Conservation (phyloP, 2,329 filamentous ascomycete genomes). For the Cladobotryum protrusum region DNA sequence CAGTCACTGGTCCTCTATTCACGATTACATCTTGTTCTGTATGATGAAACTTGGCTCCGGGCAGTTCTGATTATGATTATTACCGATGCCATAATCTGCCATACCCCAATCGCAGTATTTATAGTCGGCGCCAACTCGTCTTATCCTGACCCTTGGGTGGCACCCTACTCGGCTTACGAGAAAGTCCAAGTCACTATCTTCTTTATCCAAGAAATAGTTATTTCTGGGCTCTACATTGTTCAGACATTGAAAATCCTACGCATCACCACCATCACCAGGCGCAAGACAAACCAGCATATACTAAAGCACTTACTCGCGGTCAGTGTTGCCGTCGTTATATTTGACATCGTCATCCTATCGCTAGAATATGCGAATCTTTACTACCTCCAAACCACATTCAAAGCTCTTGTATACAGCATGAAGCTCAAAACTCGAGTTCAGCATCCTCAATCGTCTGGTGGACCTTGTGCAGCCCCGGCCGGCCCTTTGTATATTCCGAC, state of each 20-base stretch:
- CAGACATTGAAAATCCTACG: not conserved
- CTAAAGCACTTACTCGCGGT: slow-evolving; percentile 32
- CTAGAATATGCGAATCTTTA: slow-evolving; percentile 23
- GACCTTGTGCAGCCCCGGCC: too few relatives aligned
- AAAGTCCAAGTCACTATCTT: slow-evolving; percentile 48
- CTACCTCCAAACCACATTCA: slow-evolving; percentile 24
- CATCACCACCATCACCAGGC: slow-evolving; percentile 35
- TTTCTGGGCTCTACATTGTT: slow-evolving; percentile 44
- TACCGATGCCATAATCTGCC: slow-evolving; percentile 43
- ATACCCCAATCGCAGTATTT: slow-evolving; percentile 27
- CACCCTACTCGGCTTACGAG: slow-evolving; percentile 38
- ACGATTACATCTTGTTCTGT: slow-evolving; percentile 52
- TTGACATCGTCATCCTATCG: slow-evolving; percentile 31
- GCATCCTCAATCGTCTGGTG: too few relatives aligned
- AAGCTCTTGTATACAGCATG: too few relatives aligned
- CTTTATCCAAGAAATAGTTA: slow-evolving; percentile 46
- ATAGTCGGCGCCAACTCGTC: not conserved
- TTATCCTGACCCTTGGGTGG: slow-evolving; percentile 2
- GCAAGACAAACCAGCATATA: slow-evolving; percentile 3
- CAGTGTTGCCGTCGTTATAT: slow-evolving; percentile 33
- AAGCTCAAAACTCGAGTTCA: too few relatives aligned
- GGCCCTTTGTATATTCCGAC: too few relatives aligned
- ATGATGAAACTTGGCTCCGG: slow-evolving; percentile 41
- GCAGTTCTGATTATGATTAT: slow-evolving; percentile 52
- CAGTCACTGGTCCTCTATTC: too few relatives aligned